Conservation (phyloP, 192 early-diverging fungal genomes). For the Phlyctochytrium arcticum region DNA sequence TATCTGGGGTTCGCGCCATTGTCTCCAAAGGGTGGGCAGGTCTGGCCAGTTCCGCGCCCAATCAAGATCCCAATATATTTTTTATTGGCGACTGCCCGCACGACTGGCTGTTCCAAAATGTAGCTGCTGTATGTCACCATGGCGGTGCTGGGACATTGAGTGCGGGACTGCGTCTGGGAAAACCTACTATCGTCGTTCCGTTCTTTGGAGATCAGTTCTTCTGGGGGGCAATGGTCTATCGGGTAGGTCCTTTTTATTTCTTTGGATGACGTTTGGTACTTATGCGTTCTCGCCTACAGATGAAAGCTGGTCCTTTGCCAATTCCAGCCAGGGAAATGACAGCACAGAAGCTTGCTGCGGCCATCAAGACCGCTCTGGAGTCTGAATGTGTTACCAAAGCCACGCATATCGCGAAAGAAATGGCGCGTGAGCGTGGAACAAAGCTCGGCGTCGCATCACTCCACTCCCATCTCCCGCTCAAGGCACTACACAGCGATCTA, state of each 20-base stretch:
- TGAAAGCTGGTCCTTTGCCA: conserved; percentile 6
- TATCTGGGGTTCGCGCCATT: conserved; percentile 61
- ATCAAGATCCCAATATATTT: conserved; percentile 3
- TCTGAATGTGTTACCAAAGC: neutral
- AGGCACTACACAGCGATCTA: neutral
- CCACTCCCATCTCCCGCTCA: neutral
- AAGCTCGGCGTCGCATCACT: neutral
- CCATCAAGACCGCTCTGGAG: neutral
- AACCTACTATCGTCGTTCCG: conserved; percentile 68
- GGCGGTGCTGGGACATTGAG: conserved; percentile 75
- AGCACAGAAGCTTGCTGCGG: neutral
- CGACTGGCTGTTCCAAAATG: conserved; percentile 71
- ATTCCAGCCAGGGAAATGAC: neutral
- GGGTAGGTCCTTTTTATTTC: neutral
- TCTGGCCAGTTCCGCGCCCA: neutral
- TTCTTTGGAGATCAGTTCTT: conserved; percentile 59
- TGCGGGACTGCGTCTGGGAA: conserved; percentile 66
- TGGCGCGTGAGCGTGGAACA: neutral
- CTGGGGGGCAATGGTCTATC: conserved; percentile 45
- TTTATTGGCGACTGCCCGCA: conserved; percentile 52
- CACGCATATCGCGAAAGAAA: neutral
- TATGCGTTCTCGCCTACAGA: neutral
- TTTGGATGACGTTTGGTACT: neutral
- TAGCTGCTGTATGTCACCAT: conserved; percentile 71
- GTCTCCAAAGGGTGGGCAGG: conserved; percentile 66